Base-by-base conservation (phyloP, 176 grass and related monocot genomes). In the Otatea glauca region DNA sequence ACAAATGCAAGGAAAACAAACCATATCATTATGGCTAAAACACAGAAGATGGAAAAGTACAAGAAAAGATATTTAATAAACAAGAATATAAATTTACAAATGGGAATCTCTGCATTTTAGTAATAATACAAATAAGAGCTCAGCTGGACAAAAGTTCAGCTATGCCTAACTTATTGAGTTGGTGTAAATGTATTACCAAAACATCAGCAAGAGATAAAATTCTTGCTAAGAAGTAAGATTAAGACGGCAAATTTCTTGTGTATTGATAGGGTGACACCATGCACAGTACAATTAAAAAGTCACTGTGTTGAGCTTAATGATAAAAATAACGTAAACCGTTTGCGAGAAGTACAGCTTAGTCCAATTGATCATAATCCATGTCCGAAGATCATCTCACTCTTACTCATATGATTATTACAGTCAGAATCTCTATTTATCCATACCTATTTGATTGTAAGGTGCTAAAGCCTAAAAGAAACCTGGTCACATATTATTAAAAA, bases 11-110 rank as follows among this genome's bases (percentile, higher is more conserved):
- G 16, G 44, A 49, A 64, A 70, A 77, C 9, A 51, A 43, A 61
- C 47, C 21, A n/a, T 68, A 62, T 69, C 27, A 83, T 49, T 54
- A 68, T 63, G 17, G 51, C 35, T 83, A n/a, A 63, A 44, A 68
- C 5, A n/a, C 17, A n/a, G 12, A 63, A 83, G 10, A 83, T 64
- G 21, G 27, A 77, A n/a, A 64, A 18, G 44, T 43, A 25, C 70
- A 83, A 83, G 65, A 87, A 37, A 82, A 16, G 18, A 77, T 50
- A 37, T 56, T 65, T 7, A 73, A 24, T 64, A 78, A n/a, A 34
- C 5, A 18, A 65, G 42, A 10, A 20, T 17, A 81, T 24, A 81
- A 8, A 70, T 55, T 14, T 53, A 53, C 18, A 51, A 44, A 54
- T 64, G 65, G 24, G 71, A 64, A 53, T 29, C 7, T 5, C 14